These are phyloP conservation scores for Gossypioides kirkii DNA, from an alignment of 345 rosid species.

Conservation along the genomic window DNA sequence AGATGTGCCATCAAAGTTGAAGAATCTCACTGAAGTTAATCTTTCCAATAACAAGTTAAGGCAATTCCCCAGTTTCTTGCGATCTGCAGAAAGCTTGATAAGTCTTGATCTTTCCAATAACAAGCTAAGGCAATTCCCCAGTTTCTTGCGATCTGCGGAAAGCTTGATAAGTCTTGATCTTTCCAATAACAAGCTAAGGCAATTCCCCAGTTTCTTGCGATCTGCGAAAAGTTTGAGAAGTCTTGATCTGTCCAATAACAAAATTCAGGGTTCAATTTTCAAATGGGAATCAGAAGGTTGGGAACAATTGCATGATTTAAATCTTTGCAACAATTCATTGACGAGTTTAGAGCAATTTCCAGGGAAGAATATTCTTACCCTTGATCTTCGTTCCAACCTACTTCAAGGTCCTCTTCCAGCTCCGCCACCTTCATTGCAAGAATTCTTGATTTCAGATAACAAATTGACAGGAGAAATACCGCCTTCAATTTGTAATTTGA, in stretches of 20 bases:
- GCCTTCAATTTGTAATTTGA: slow-evolving; percentile 9
- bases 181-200: background rate
- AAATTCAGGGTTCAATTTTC: background rate
- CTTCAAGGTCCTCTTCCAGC: slow-evolving; percentile 2
- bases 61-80: no score
- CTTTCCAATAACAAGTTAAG: no score
- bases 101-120: no score
- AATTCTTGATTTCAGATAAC: slow-evolving; percentile 18
- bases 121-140: no score
- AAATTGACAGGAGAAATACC: slow-evolving; percentile 16
- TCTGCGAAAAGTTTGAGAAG: no score
- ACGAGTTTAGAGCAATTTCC: slow-evolving; percentile 3
- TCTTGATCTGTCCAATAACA: no score
- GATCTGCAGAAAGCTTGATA: no score
- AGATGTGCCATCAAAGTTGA: background rate
- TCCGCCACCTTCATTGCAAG: fast-evolving
- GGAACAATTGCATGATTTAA: background rate
- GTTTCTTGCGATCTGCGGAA: no score
- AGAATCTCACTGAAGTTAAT: no score
- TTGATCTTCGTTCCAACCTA: slow-evolving; percentile 2
- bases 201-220: no score
- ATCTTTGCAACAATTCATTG: slow-evolving; percentile 12
- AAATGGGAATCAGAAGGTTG: background rate
- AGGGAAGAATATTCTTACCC: background rate
- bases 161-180: no score